Conservation (phyloP, 78 protist genomes). For the Thecamonas trahens region DNA sequence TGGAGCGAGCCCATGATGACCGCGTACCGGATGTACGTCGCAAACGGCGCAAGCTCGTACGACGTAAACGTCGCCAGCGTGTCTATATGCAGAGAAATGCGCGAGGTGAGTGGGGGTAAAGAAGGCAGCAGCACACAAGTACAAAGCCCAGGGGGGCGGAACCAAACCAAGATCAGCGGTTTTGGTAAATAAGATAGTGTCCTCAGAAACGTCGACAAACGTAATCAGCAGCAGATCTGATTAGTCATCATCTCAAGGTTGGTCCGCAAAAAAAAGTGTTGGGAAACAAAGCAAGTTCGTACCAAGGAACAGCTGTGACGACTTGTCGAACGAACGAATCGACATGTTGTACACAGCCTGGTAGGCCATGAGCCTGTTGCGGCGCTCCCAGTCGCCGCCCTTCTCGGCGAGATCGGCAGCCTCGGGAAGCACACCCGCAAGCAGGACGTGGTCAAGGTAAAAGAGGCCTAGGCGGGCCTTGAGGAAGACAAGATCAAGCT, state of each 20-base stretch:
- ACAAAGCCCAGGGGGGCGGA: constrained; percentile 26
- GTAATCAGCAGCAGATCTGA: too few species aligned
- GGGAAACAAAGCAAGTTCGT: too few species aligned
- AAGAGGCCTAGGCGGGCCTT: constrained; percentile 75
- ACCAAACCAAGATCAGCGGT: too few species aligned
- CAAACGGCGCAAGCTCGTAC: neutral
- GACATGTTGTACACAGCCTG: constrained; percentile 68
- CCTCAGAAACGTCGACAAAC: too few species aligned
- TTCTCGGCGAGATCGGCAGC: constrained; percentile 57
- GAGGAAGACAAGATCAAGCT: constrained; percentile 73
- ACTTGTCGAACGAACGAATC: constrained; percentile 71
- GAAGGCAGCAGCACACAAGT: neutral
- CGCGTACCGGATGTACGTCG: neutral
- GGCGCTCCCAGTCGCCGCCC: constrained; percentile 98
- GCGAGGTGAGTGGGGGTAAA: neutral
- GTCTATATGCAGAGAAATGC: neutral
- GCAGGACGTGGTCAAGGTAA: constrained; percentile 59
- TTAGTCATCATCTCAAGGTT: constrained; percentile 75
- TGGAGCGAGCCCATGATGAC: neutral
- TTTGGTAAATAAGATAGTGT: too few species aligned
- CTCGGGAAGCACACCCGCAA: constrained; percentile 46
- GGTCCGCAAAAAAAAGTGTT: too few species aligned
- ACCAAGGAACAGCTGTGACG: constrained; percentile 71
- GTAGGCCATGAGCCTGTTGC: constrained; percentile 92
- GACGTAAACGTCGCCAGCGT: constrained; percentile 2